These are phyloP conservation scores for Candida quercuum DNA, from an alignment of 805 yeast genomes.

Conservation along the genomic window DNA sequence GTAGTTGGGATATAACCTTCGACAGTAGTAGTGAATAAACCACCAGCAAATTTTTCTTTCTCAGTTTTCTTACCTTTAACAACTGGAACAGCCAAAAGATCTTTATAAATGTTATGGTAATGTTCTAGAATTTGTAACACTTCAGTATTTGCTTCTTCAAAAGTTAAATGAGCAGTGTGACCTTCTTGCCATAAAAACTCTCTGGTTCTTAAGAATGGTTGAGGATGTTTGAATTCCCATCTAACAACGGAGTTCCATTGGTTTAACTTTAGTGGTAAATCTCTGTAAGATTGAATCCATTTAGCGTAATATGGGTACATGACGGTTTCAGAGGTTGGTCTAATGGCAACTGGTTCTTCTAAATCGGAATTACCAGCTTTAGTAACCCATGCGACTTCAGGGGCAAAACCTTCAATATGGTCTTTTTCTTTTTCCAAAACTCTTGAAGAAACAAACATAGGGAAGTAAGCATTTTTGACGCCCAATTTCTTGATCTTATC, in stretches of 20 bases:
- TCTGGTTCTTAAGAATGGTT: conserved; percentile 97
- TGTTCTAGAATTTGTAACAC: conserved; percentile 81
- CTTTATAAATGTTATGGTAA: conserved; percentile 82
- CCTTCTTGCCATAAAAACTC: conserved; percentile 99
- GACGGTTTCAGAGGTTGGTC: conserved; percentile 99
- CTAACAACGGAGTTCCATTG: conserved; percentile 99
- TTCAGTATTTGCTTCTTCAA: conserved; percentile 76
- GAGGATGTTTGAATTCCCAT: conserved; percentile 99
- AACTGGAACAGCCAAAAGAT: conserved; percentile 95
- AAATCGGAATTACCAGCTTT: conserved; percentile 89
- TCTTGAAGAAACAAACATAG: conserved; percentile 92
- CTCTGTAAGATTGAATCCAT: conserved; percentile 98
- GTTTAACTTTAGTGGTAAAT: conserved; percentile 90
- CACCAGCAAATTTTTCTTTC: conserved; percentile 98
- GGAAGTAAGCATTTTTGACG: conserved; percentile 94
- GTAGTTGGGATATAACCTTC: conserved; percentile 98
- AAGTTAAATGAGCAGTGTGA: conserved; percentile 92
- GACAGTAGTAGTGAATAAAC: conserved; percentile 88
- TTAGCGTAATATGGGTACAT: conserved; percentile 99
- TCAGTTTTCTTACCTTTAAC: conserved; percentile 93
- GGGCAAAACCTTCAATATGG: conserved; percentile 98
- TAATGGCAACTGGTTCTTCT: conserved; percentile 97
- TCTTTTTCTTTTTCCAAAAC: conserved; percentile 97
- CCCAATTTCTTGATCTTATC: conserved; percentile 77
- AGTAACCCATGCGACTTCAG: conserved; percentile 99